Conservation (phyloP, 306 rosid genomes). For the Inga laurina region DNA sequence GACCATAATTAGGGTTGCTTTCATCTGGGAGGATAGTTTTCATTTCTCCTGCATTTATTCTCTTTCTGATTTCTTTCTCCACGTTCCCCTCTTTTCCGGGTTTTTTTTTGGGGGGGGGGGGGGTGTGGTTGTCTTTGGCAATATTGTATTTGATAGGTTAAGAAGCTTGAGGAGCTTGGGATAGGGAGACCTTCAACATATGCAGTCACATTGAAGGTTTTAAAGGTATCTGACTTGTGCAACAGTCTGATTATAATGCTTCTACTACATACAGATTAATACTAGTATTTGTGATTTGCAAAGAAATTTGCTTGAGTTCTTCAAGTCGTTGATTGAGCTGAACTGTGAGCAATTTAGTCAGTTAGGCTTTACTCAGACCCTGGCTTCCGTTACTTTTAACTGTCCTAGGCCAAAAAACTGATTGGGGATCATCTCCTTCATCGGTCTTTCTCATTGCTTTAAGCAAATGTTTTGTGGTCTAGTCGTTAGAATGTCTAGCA, state of each 20-base stretch:
- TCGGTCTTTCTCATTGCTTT: constrained; percentile 19
- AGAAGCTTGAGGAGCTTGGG: constrained; percentile 98
- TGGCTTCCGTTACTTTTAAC: not conserved
- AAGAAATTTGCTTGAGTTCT: constrained; percentile 3
- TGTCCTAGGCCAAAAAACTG: not conserved
- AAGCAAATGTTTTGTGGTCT: constrained; percentile 11
- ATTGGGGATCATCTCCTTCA: constrained; percentile 6
- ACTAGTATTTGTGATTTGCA: not conserved
- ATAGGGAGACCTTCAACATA: constrained; percentile 99
- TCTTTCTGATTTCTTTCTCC: constrained; percentile 12
- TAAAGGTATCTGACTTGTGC: constrained; percentile 58
- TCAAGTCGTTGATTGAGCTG: not conserved
- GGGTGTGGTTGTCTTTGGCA: not conserved
- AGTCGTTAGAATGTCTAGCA: not conserved
- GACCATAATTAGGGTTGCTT: constrained; percentile 17
- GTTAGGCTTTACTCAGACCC: constrained; percentile 7
- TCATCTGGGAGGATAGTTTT: not conserved
- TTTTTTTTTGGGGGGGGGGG: not conserved
- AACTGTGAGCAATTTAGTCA: constrained; percentile 4
- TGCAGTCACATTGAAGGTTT: constrained; percentile 82
- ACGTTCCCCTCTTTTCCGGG: not conserved
- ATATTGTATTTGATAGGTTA: constrained; percentile 59
- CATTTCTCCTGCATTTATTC: constrained; percentile 22
- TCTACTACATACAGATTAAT: not conserved
- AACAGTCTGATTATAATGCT: constrained; percentile 24